Conservation (phyloP, 2,329 filamentous ascomycete genomes). For the Exophiala alcalophila region DNA sequence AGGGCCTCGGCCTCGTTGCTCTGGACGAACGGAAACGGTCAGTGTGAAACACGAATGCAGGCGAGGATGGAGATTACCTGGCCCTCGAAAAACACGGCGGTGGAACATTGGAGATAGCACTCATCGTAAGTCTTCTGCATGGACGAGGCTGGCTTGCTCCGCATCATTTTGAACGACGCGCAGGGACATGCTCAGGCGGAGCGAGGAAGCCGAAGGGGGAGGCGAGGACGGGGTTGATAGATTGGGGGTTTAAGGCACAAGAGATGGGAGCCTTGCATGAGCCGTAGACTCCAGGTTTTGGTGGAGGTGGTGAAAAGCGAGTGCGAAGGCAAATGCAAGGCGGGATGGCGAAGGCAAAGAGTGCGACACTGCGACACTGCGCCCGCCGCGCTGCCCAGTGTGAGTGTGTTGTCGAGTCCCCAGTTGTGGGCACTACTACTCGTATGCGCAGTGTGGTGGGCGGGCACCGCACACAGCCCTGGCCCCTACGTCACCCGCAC, state of each 20-base stretch:
- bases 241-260: neutral
- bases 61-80: constrained; percentile 57
- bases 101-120: constrained; percentile 90
- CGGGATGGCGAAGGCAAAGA: no score
- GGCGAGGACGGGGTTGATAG: no score
- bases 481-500: constrained; percentile 16
- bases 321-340: no score
- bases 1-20: constrained; percentile 89
- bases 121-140: constrained; percentile 98
- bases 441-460: no score
- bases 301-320: constrained; percentile 4
- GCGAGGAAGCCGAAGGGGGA: neutral
- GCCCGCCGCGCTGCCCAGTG: neutral
- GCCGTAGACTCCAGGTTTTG: neutral
- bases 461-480: constrained; percentile 6
- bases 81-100: constrained; percentile 91
- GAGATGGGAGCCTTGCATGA: constrained; percentile 12
- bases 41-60: neutral
- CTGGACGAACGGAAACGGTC: constrained; percentile 45
- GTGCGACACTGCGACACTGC: no score
- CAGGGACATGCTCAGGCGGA: constrained; percentile 16
- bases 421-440: no score
- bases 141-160: constrained; percentile 62
- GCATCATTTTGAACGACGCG: constrained; percentile 42
- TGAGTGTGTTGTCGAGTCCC: no score